Evolutionary conservation across 768 basidiomycete species (phyloP).

Genomic region (Lanmaoa rubissima): DNA sequence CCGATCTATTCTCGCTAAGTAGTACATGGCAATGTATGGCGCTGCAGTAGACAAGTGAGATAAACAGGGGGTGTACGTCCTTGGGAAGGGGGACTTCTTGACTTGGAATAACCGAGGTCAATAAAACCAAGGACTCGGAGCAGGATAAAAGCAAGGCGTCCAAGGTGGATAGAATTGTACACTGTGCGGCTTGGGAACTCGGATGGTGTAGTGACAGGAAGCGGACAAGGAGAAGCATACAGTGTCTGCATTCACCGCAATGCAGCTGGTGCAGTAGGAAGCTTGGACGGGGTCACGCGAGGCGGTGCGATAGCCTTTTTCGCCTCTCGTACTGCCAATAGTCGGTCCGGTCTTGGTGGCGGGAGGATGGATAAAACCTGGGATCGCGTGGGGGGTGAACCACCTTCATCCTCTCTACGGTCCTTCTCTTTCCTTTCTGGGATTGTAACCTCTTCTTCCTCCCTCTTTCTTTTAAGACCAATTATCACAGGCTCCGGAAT

Average conservation of each 20-base stretch:
- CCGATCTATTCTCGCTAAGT: no score
- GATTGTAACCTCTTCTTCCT: constrained; percentile 14
- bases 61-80: neutral
- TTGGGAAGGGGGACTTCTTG: no score
- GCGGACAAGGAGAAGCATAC: neutral
- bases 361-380: neutral
- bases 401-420: constrained; percentile 2
- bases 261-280: neutral
- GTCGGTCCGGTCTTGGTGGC: constrained; percentile 23
- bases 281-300: constrained; percentile 2
- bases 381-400: neutral
- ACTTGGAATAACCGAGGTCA: neutral
- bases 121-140: neutral
- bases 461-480: constrained; percentile 27
- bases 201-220: neutral
- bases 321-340: constrained; percentile 13
- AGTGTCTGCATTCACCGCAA: constrained; percentile 3
- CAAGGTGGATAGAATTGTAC: neutral
- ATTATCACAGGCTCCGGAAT: neutral
- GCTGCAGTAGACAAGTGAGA: neutral
- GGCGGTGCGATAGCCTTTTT: constrained; percentile 22
- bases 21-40: no score
- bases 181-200: neutral
- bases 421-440: constrained; percentile 17
- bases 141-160: neutral